Base-by-base conservation (phyloP, 306 rosid species). In the Ziziphus jujuba region DNA sequence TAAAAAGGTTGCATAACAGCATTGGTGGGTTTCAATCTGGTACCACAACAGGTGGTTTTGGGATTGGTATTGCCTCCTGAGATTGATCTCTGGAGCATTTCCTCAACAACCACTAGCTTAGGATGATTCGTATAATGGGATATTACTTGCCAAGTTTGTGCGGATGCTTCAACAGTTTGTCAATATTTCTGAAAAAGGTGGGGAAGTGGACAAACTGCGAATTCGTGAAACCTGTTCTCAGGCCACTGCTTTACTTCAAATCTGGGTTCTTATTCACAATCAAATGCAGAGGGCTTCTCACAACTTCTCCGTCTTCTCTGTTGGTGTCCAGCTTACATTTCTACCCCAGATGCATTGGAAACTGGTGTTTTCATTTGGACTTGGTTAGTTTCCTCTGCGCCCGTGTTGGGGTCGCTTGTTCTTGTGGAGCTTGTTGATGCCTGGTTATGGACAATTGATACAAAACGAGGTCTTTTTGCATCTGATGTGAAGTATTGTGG, bases 331-430 rank as follows among this genome's bases (percentile, higher is more conserved):
- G 99, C 96, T 49, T 93, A 88, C 75, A 84, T 93, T 76, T 90
- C 96, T 64, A 90, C 97, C 2, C 86, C 87, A 57, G 90, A 90
- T 66, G 90, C 97, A 66, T 88, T 93, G 89, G 99, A 93, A 86
- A 90, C 97, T 51, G 97, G 97, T 73, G 86, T 93, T 82, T 93
- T 88, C 78, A 78, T 90, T 66, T 93, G 99, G 99, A 90, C 99
- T n/a, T 93, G 99, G 99, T 77, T 93, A 80, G 99, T 93, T 80
- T 93, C 99, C 83, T 96, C 99, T 72, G 97, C 99, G 14, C 99
- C 99, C 22, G 86, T 88, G 77, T 78, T 93, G 74, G 99, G 99
- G 60, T 79, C 95, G 61, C 87, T 88, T 20, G 91, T 93, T 72
- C 98, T 93, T 86, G 91, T 97, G 0, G 99, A 93, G 86, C 97